These are phyloP conservation scores for Bipolaris gigantea DNA, from an alignment of 2,329 filamentous ascomycete species.

Conservation along the genomic window DNA sequence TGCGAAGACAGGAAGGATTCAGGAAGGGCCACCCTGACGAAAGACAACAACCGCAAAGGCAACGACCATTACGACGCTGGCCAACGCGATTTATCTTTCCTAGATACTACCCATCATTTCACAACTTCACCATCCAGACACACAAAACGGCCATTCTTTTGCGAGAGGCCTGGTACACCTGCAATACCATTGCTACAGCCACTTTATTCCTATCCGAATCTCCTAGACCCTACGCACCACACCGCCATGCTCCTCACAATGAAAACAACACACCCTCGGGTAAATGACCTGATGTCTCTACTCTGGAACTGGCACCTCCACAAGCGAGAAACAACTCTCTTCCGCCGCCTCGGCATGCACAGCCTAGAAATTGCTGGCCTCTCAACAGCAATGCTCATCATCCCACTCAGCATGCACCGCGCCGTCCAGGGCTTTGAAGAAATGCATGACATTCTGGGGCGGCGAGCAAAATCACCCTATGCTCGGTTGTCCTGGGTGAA, in stretches of 20 bases:
- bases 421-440: constrained; percentile 17
- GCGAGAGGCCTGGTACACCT: background rate
- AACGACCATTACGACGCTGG: background rate
- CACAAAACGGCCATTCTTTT: background rate
- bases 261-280: constrained; percentile 5
- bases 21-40: constrained; percentile 1
- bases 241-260: constrained; percentile 13
- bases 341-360: constrained; percentile 15
- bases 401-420: constrained; percentile 19
- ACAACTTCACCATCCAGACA: background rate
- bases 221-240: background rate
- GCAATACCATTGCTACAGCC: background rate
- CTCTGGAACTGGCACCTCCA: constrained; percentile 6
- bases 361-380: constrained; percentile 14
- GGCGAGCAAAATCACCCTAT: constrained; percentile 21
- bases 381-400: constrained; percentile 15
- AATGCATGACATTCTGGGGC: constrained; percentile 18
- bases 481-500: background rate
- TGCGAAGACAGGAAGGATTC: background rate
- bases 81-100: background rate
- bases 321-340: constrained; percentile 3
- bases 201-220: background rate
- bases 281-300: background rate
- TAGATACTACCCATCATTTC: background rate
- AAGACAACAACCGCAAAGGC: background rate